Evolutionary conservation across 768 basidiomycete species (phyloP).

Genomic region (Russula earlei): DNA sequence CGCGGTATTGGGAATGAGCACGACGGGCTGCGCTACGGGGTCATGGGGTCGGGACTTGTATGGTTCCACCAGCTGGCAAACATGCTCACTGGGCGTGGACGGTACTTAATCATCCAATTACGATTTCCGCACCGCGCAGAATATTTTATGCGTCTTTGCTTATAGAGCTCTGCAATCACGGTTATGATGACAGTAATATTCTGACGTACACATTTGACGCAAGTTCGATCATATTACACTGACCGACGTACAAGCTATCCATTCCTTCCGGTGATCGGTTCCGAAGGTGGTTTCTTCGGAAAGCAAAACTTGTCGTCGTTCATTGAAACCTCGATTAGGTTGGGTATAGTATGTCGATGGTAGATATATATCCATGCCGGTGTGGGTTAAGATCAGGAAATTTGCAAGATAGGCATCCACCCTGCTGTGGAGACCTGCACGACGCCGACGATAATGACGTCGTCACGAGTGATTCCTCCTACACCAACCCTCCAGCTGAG

Average conservation of each 20-base stretch:
- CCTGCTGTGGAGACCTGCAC: constrained; percentile 15
- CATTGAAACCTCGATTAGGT: too few species aligned
- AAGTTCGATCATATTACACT: too few species aligned
- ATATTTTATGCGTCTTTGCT: background rate
- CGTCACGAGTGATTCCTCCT: background rate
- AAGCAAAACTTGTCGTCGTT: too few species aligned
- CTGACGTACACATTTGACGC: too few species aligned
- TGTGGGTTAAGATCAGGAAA: background rate
- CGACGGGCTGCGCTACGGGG: background rate
- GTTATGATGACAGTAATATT: too few species aligned
- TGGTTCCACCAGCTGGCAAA: too few species aligned
- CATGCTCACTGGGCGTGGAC: background rate
- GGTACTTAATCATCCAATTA: background rate
- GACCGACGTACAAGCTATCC: too few species aligned
- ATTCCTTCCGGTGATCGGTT: too few species aligned
- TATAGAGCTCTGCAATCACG: too few species aligned
- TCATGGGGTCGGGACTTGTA: background rate
- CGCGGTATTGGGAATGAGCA: constrained; percentile 69
- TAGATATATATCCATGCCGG: background rate
- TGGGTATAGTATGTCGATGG: background rate
- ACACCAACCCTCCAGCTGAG: background rate
- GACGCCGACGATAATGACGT: constrained; percentile 6
- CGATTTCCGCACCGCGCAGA: background rate
- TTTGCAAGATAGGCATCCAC: constrained; percentile 16
- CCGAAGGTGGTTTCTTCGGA: too few species aligned